Base-by-base conservation (phyloP, 495 filamentous ascomycete species). In the Penicillium longicatenatum region DNA sequence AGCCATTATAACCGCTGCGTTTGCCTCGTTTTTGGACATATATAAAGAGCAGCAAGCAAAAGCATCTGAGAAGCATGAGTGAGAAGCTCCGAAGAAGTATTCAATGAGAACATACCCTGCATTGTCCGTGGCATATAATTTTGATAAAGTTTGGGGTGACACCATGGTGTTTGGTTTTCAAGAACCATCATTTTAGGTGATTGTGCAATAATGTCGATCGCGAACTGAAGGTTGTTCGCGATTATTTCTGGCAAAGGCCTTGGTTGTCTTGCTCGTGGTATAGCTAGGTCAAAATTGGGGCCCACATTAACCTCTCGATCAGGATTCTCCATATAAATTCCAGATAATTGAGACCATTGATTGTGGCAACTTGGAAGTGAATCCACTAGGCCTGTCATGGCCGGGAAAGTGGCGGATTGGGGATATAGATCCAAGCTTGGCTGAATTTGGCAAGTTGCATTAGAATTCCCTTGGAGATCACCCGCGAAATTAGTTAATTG, bases 91-190 rank as follows among this genome's bases (percentile, higher is more conserved):
- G 12, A 12, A 45, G 20, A 35, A 0, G 17, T 42, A 17, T 9
- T 54, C 26, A 11, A 39, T 30, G 7, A 7, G 6, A 3, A 63
- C 29, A 11, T 69, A 79, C 81, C 81, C 68, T 83, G 75, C 61
- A 84, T 72, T 4, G 57, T 69, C 19, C 61, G 58, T 1, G 81
- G 81, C 79, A 83, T 81, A 7, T 64, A 49, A 16, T 73, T 68
- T 39, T 67, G 62, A 54, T 83, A 83, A 1, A 84, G 65, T 14
- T 70, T 62, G 1, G 64, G 70, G 58, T 84, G 80, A 53, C 70
- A 73, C 80, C 80, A 84, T 0, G 75, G 75, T 0, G 76, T 82
- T 50, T 70, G 69, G 42, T 73, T 79, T 61, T 80, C 69, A 3
- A 68, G 53, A 1, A 82, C 77, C 76, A 83, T 79, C 59, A 68